phyloP scores from a whole-genome alignment of 306 rosid species.

The Coriaria nepalensis region DNA sequence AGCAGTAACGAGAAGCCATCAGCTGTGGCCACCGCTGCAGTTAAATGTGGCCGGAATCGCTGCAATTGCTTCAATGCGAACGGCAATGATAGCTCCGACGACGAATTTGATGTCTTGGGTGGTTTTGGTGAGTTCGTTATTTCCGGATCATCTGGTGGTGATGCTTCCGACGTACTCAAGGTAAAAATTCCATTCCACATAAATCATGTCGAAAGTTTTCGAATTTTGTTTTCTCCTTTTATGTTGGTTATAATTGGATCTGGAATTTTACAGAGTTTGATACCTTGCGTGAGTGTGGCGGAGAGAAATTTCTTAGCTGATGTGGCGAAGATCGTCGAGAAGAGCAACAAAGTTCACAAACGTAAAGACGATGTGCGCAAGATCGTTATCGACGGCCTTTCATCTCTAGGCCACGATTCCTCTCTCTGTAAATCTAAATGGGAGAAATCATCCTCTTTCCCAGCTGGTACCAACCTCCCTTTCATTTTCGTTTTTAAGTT shows the following conservation, averaged over 20 bases:
- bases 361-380: slow-evolving; percentile 61
- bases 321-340: slow-evolving; percentile 70
- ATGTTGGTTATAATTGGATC: not conserved
- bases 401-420: slow-evolving; percentile 64
- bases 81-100: slow-evolving; percentile 80
- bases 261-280: slow-evolving; percentile 34
- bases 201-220: slow-evolving; percentile 12
- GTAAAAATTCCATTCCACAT: slow-evolving; percentile 20
- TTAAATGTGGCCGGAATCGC: slow-evolving; percentile 61
- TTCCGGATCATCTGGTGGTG: slow-evolving; percentile 52
- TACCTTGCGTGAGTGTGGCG: slow-evolving; percentile 54
- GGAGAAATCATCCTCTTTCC: slow-evolving; percentile 63
- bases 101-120: slow-evolving; percentile 59
- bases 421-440: slow-evolving; percentile 82
- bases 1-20: slow-evolving; percentile 47
- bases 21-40: slow-evolving; percentile 9
- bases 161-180: slow-evolving; percentile 57
- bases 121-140: slow-evolving; percentile 39
- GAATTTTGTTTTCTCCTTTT: not conserved
- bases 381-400: slow-evolving; percentile 48
- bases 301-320: slow-evolving; percentile 95
- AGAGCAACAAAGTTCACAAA: slow-evolving; percentile 42
- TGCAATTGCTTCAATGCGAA: slow-evolving; percentile 90
- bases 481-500: not conserved
- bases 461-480: slow-evolving; percentile 44